Evolutionary conservation across 2,329 filamentous ascomycete genomes (phyloP), one percentile per base, ranked within the genome.

Genomic region (Alternaria sp.): DNA sequence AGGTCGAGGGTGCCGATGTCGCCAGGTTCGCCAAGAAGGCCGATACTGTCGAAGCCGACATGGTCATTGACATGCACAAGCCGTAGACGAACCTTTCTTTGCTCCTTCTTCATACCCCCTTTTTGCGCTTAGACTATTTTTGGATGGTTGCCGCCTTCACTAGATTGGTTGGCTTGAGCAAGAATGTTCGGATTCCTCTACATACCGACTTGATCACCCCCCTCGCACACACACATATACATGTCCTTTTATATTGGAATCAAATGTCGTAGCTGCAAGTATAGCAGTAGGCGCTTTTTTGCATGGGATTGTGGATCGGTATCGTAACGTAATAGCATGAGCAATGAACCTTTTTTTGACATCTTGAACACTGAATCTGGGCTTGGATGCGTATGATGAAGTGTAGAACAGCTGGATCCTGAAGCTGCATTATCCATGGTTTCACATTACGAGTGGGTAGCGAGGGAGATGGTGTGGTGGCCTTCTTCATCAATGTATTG

Each of bases 1-100:
- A 80, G 76, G 77, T 80, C 64, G 80, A 83, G 62, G 81, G 82
- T 60, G 77, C 78, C 50, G 79, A 83, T 59, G 74, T 84, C 42
- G 75, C 73, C 61, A 73, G 72, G 66, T 80, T 79, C 66, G 74
- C 72, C 50, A 62, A 64, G n/a, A 64, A 76, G 53, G 71, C 73
- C 26, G 73, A 73, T 14, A 41, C 64, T 4, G 71, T 74, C 17
- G 75, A 79, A 58, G 60, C 68, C 14, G 79, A 80, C 45, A 79
- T 67, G 64, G 55, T 71, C 21, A 65, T 72, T 45, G 61, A 66
- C n/a, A 45, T 69, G 26, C 41, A 58, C 28, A 74, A 74, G 71
- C 67, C 69, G 39, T 74, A 72, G 58, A 65, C 23, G 26, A 23
- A 3, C 31, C 41, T 39, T 48, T 28, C 34, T 42, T 50, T 50